Evolutionary conservation across 2,329 filamentous ascomycete species (phyloP), one percentile per base, ranked within the genome.

Genomic region (Aspergillus fischeri): DNA sequence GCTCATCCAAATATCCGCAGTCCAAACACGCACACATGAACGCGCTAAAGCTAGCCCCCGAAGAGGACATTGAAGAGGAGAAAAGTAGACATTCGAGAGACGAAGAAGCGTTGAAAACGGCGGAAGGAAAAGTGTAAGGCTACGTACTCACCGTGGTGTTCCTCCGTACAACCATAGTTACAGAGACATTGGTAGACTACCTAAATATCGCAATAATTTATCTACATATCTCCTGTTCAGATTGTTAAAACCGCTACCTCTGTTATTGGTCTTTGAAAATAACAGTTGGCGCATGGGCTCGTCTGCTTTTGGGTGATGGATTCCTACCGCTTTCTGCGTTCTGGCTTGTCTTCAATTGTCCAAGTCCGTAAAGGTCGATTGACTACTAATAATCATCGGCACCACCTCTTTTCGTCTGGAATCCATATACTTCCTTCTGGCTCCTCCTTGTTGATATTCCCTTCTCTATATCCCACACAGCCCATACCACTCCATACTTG

Each of bases 1-100:
- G 27, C 42, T 60, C 54, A 47, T 49, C 58, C 53, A 58, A 45
- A 17, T 35, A 35, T 35, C 14, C 4, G 14, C 44, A 47, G 24
- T 47, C 44, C 24, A 21, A 44, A 44, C 7, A 44, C 21, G 6
- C 10, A n/a, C 21, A 27, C 6, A 47, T 27, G 24, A 14, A 27
- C 1, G 21, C 44, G 41, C 45, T 42, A 51, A 42, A 51, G 28
- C 25, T 51, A 53, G 51, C 25, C 41, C 45, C 32, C 8, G 51
- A 14, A 3, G 35, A 21, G 47, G 51, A 20, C 25, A 29, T 52
- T 24, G 52, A 49, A 53, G 27, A 20, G 28, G n/a, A 47, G 44
- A 55, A 54, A 44, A 57, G 24, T 35, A 49, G 44, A 49, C 28
- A 52, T 45, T 44, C 42, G 44, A 47, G 20, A 44, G 41, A 44